Evolutionary conservation across 2,329 filamentous ascomycete genomes (phyloP).

Genomic region (Trichoderma endophyticum): DNA sequence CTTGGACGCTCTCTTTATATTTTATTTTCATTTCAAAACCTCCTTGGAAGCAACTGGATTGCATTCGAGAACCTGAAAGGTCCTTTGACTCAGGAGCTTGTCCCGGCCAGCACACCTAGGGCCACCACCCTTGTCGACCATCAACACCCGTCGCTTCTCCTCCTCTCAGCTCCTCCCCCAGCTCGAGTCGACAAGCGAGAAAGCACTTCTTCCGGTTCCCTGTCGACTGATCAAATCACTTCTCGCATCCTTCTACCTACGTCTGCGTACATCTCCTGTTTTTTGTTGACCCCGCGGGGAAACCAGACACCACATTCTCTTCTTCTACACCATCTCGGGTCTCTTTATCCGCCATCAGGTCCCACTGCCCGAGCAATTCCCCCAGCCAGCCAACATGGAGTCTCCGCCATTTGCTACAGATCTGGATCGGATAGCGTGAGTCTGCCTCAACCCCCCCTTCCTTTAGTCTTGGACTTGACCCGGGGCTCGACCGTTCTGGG

Average conservation of each 20-base stretch:
- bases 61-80: not conserved
- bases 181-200: slow-evolving; percentile 7
- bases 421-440: slow-evolving; percentile 21
- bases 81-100: not conserved
- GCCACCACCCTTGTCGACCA: not conserved
- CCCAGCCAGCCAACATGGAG: slow-evolving; percentile 18
- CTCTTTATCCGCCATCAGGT: slow-evolving; percentile 16
- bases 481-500: slow-evolving; percentile 14
- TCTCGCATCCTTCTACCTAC: slow-evolving; percentile 9
- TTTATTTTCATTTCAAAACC: slow-evolving; percentile 5
- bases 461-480: not conserved
- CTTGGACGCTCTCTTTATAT: not conserved
- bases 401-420: slow-evolving; percentile 19
- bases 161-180: slow-evolving; percentile 3
- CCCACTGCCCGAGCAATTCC: slow-evolving; percentile 13
- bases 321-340: slow-evolving; percentile 18
- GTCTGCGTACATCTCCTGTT: not conserved
- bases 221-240: not conserved
- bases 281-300: slow-evolving; percentile 18
- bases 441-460: slow-evolving; percentile 12
- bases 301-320: slow-evolving; percentile 5
- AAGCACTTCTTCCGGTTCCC: not conserved
- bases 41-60: not conserved
- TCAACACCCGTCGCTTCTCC: slow-evolving; percentile 9
- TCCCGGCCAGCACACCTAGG: not conserved